Evolutionary conservation across 768 basidiomycete species (phyloP).

Genomic region (Gymnopilus junonius): DNA sequence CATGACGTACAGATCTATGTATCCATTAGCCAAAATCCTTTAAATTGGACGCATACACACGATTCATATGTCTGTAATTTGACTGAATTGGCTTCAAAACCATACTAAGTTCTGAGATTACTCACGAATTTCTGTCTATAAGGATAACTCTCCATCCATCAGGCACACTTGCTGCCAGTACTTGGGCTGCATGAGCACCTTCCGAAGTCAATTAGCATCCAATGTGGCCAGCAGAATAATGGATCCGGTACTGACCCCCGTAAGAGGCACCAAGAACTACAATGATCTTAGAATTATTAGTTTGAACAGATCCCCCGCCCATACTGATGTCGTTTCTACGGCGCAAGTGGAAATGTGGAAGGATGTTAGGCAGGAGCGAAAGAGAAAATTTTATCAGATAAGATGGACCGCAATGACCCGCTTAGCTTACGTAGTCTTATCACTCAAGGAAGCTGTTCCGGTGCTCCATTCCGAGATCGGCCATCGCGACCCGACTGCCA

Average conservation of each 20-base stretch:
- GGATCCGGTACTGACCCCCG: slow-evolving; percentile 43
- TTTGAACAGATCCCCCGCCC: slow-evolving; percentile 27
- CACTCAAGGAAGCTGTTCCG: too few relatives aligned
- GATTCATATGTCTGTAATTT: slow-evolving; percentile 48
- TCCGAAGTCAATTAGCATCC: slow-evolving; percentile 7
- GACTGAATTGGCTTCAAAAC: neutral
- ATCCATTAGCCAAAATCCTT: neutral
- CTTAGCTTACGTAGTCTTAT: neutral
- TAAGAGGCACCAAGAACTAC: slow-evolving; percentile 61
- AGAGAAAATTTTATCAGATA: slow-evolving; percentile 29
- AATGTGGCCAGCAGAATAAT: neutral
- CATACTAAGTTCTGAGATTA: slow-evolving; percentile 5
- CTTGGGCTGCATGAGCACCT: slow-evolving; percentile 54
- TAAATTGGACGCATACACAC: slow-evolving; percentile 27
- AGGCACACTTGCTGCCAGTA: slow-evolving; percentile 53
- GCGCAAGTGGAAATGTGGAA: neutral
- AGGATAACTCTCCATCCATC: slow-evolving; percentile 58
- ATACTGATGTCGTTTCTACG: slow-evolving; percentile 7
- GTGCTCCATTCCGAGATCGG: too few relatives aligned
- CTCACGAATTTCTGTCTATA: slow-evolving; percentile 64
- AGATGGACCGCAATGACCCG: slow-evolving; percentile 4
- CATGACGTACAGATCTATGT: slow-evolving; percentile 57
- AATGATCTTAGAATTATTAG: slow-evolving; percentile 40
- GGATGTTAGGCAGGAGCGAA: neutral
- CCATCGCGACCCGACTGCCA: too few relatives aligned